These are phyloP conservation scores for Castanea sativa DNA, from an alignment of 306 rosid species.

Conservation along the genomic window DNA sequence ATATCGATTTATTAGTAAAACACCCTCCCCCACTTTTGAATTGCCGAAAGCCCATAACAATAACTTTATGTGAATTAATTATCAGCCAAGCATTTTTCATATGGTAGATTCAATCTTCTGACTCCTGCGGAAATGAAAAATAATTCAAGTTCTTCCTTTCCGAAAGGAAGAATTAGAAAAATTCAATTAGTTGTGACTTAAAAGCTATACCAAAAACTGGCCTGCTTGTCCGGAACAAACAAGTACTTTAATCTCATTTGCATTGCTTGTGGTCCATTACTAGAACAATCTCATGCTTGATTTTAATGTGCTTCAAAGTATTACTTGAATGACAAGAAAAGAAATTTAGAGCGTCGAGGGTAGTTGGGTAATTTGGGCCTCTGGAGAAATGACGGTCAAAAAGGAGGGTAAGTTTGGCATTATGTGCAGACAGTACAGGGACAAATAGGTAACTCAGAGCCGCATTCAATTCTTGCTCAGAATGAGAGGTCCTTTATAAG, in stretches of 20 bases:
- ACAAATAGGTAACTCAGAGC: slow-evolving; percentile 53
- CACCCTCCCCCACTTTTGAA: background rate
- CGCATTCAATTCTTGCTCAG: slow-evolving; percentile 42
- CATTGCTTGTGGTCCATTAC: too few species aligned
- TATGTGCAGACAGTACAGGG: slow-evolving; percentile 38
- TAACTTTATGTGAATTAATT: background rate
- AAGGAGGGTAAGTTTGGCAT: slow-evolving; percentile 27
- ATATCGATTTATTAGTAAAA: background rate
- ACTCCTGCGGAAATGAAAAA: accelerated
- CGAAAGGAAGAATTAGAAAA: too few species aligned
- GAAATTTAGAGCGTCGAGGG: background rate
- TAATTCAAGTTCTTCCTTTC: accelerated
- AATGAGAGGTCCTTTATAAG: slow-evolving; percentile 29
- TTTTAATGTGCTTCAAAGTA: too few species aligned
- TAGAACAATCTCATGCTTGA: too few species aligned
- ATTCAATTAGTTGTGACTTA: too few species aligned
- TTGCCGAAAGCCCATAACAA: background rate
- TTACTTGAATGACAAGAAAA: background rate
- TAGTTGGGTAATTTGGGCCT: background rate
- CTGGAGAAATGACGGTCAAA: background rate
- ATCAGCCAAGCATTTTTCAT: too few species aligned
- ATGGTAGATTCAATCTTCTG: too few species aligned
- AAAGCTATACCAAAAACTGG: too few species aligned
- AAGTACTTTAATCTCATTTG: too few species aligned
- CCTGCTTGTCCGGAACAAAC: too few species aligned